phyloP scores from a whole-genome alignment of 495 filamentous ascomycete genomes.

The Aspergillus indologenus region DNA sequence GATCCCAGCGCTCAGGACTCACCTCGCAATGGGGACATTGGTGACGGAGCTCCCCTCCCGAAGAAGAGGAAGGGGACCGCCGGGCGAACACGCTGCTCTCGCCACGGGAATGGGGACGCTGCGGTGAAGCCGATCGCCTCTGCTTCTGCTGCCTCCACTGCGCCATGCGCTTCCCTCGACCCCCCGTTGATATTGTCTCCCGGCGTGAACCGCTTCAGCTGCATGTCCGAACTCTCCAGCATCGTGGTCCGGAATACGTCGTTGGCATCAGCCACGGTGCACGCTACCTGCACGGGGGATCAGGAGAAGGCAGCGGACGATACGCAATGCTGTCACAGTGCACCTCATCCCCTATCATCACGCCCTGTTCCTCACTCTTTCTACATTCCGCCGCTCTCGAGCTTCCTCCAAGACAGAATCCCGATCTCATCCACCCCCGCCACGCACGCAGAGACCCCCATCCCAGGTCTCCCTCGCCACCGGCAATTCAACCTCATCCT shows the following conservation, averaged over 20 bases:
- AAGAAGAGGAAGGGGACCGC: slow-evolving; percentile 9
- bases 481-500: slow-evolving; percentile 72
- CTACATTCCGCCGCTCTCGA: slow-evolving; percentile 50
- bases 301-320: slow-evolving; percentile 3
- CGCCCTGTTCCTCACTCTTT: slow-evolving; percentile 24
- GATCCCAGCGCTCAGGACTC: not conserved
- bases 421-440: slow-evolving; percentile 21
- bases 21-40: not conserved
- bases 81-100: not conserved
- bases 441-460: slow-evolving; percentile 14
- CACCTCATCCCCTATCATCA: not conserved
- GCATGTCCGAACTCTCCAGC: slow-evolving; percentile 29
- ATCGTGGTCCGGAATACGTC: slow-evolving; percentile 38
- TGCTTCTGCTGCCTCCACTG: not conserved
- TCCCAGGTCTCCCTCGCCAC: slow-evolving; percentile 25
- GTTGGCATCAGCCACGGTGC: slow-evolving; percentile 23
- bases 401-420: slow-evolving; percentile 46
- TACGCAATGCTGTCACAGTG: not conserved
- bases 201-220: slow-evolving; percentile 29
- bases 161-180: slow-evolving; percentile 4
- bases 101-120: not conserved
- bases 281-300: slow-evolving; percentile 3
- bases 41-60: slow-evolving; percentile 10
- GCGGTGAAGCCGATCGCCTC: not conserved
- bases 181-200: slow-evolving; percentile 38